A percentile compares a stretch with the other conserved stretches of the same genome.
phyloP scores from a whole-genome alignment of 2,329 filamentous ascomycete species.

The Alternaria sp. region DNA sequence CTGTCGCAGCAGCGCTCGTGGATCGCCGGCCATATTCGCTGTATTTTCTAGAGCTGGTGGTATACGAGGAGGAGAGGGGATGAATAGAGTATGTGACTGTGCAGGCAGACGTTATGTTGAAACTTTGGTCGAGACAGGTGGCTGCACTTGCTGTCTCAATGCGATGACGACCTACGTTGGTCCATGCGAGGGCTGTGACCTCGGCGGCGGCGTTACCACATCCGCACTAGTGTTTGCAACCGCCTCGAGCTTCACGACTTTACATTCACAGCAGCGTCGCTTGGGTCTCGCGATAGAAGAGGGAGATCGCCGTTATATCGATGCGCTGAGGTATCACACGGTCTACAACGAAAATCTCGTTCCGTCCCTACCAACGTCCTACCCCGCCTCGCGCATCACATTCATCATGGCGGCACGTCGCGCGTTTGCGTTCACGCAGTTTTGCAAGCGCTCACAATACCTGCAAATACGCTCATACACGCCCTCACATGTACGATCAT shows the following conservation, averaged over 20 bases:
- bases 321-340: background rate
- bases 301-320: background rate
- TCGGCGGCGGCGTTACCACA: conserved; percentile 23
- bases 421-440: conserved; percentile 9
- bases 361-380: background rate
- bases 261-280: conserved; percentile 11
- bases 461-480: conserved; percentile 13
- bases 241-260: conserved; percentile 30
- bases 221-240: conserved; percentile 20
- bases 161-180: conserved; percentile 38
- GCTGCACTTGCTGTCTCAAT: conserved; percentile 37
- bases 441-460: conserved; percentile 1
- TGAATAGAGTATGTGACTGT: conserved; percentile 4
- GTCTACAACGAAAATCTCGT: background rate
- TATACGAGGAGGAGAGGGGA: background rate
- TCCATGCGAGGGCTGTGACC: conserved; percentile 35
- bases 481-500: background rate
- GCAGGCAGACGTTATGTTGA: conserved; percentile 14
- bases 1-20: conserved; percentile 47
- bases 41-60: conserved; percentile 1
- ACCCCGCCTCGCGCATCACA: background rate
- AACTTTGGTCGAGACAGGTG: conserved; percentile 41
- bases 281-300: background rate
- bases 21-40: conserved; percentile 46
- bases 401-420: conserved; percentile 22